Conservation (phyloP, 78 protist genomes). For the Cavenderia fasciculata region DNA sequence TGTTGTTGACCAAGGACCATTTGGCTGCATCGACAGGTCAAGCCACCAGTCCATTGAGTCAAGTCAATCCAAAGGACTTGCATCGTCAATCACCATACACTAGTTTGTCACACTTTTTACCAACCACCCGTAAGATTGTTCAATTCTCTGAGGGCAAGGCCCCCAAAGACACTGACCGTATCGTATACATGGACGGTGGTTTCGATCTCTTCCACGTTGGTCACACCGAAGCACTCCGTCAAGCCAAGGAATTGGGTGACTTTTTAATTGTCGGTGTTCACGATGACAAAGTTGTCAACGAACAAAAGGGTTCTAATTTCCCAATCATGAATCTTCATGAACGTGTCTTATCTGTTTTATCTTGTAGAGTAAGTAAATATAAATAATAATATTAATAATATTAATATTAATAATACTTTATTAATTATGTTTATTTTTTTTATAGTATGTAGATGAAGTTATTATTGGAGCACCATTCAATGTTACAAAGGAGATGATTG, state of each 20-base stretch:
- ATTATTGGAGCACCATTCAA: slow-evolving; percentile 93
- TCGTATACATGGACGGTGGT: slow-evolving; percentile 97
- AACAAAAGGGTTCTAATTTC: slow-evolving; percentile 85
- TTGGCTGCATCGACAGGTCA: slow-evolving; percentile 10
- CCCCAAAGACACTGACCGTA: slow-evolving; percentile 84
- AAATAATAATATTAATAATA: neutral
- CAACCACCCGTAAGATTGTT: slow-evolving; percentile 80
- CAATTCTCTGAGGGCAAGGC: slow-evolving; percentile 83
- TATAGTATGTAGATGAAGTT: slow-evolving; percentile 91
- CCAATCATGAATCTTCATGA: slow-evolving; percentile 97
- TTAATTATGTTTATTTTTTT: neutral
- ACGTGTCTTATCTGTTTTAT: slow-evolving; percentile 92
- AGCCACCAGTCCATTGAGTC: neutral
- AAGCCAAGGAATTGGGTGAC: slow-evolving; percentile 91
- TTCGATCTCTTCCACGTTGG: slow-evolving; percentile 97
- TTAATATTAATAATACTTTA: neutral
- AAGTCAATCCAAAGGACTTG: slow-evolving; percentile 34
- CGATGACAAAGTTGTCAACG: slow-evolving; percentile 83
- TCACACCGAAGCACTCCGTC: slow-evolving; percentile 86
- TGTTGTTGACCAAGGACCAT: slow-evolving; percentile 90
- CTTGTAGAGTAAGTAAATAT: slow-evolving; percentile 79
- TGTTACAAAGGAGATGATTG: slow-evolving; percentile 85
- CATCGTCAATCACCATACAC: slow-evolving; percentile 77
- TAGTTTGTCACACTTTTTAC: slow-evolving; percentile 82
- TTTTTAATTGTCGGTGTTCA: slow-evolving; percentile 95